Percentiles rank a stretch among this genome's conserved stretches.
These are phyloP conservation scores for Ceratocystis lukuohia DNA, from an alignment of 2,329 filamentous ascomycete genomes.

Conservation along the genomic window DNA sequence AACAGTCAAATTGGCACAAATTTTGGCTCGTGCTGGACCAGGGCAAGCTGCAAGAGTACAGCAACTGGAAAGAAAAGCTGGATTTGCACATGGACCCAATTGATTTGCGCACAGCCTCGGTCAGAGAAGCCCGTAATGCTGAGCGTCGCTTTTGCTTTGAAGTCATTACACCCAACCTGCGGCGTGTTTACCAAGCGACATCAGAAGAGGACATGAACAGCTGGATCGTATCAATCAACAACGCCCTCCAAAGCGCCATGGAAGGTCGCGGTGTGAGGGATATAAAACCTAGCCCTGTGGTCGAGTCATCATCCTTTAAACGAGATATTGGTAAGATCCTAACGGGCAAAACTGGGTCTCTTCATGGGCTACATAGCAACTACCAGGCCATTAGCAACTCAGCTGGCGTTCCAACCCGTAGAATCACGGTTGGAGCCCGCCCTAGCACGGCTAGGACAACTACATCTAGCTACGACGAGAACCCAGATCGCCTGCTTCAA, in stretches of 20 bases:
- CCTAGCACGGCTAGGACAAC: slow-evolving; percentile 56
- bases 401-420: slow-evolving; percentile 53
- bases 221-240: slow-evolving; percentile 95
- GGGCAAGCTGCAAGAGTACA: slow-evolving; percentile 93
- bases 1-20: slow-evolving; percentile 99
- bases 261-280: slow-evolving; percentile 58
- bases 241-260: slow-evolving; percentile 88
- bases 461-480: slow-evolving; percentile 64
- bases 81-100: slow-evolving; percentile 98
- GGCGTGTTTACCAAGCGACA: slow-evolving; percentile 91
- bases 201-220: slow-evolving; percentile 96
- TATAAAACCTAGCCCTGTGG: slow-evolving; percentile 30
- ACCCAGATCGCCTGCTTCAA: slow-evolving; percentile 73
- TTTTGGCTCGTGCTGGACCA: slow-evolving; percentile 99
- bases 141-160: slow-evolving; percentile 96
- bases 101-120: slow-evolving; percentile 90
- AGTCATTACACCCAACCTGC: slow-evolving; percentile 92
- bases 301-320: slow-evolving; percentile 43
- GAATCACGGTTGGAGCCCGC: slow-evolving; percentile 82
- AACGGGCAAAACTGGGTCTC: slow-evolving; percentile 76
- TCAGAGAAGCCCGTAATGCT: slow-evolving; percentile 85
- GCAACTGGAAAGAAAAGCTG: slow-evolving; percentile 96
- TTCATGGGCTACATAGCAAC: slow-evolving; percentile 41
- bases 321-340: slow-evolving; percentile 86
- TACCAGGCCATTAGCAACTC: slow-evolving; percentile 34